Percentiles rank a stretch among this genome's conserved stretches.
Evolutionary conservation across 2,329 filamentous ascomycete genomes (phyloP).

Genomic region (Beauveria sp.): DNA sequence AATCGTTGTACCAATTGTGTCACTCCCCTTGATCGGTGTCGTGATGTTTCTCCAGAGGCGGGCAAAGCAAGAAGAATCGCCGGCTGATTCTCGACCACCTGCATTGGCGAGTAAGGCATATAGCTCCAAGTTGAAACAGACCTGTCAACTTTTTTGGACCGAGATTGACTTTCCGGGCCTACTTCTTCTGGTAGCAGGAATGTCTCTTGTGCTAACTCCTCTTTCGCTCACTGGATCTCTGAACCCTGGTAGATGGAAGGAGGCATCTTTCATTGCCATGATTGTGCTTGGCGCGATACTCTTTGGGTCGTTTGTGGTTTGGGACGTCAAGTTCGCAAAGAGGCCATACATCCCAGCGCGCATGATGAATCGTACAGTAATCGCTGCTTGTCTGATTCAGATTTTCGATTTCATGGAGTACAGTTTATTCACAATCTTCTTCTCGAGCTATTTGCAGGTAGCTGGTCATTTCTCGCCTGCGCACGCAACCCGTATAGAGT

Average conservation of each 20-base stretch:
- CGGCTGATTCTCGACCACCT: not conserved
- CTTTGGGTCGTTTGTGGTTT: conserved; percentile 23
- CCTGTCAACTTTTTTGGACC: conserved; percentile 20
- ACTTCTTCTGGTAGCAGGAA: conserved; percentile 23
- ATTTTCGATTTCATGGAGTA: conserved; percentile 31
- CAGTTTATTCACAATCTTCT: conserved; percentile 31
- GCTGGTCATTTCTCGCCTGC: conserved; percentile 29
- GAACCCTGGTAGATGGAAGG: conserved; percentile 24
- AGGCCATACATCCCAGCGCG: conserved; percentile 31
- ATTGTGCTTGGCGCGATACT: conserved; percentile 23
- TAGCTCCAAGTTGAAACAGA: conserved; percentile 11
- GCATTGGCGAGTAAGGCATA: not conserved
- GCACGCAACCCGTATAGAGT: conserved; percentile 30
- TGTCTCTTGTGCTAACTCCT: conserved; percentile 27
- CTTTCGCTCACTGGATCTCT: conserved; percentile 29
- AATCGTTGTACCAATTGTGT: conserved; percentile 27
- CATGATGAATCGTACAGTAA: conserved; percentile 30
- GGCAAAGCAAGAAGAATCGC: conserved; percentile 8
- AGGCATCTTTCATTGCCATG: conserved; percentile 28
- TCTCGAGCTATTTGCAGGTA: conserved; percentile 32
- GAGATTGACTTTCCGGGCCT: conserved; percentile 28
- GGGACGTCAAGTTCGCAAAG: conserved; percentile 29
- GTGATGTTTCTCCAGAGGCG: conserved; percentile 25
- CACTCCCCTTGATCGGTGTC: conserved; percentile 24
- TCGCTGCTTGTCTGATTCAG: conserved; percentile 28